Base-by-base conservation (phyloP, 2,329 filamentous ascomycete species). In the Nemania bipapillata region DNA sequence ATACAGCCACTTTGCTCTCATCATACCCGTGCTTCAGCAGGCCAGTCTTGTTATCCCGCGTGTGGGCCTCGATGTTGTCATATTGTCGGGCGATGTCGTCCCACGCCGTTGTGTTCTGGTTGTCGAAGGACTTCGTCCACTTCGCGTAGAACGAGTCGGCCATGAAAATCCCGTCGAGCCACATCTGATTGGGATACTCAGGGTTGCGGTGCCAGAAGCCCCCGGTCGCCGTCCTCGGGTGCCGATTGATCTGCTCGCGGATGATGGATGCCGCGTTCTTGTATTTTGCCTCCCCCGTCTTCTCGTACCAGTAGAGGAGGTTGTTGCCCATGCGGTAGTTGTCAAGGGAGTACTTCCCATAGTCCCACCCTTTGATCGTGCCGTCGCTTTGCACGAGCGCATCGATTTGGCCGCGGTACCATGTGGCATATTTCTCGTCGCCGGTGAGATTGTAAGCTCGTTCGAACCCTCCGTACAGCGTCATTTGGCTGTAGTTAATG, bases 141-240 rank as follows among this genome's bases (percentile, higher is more conserved):
- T 74, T 74, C 1, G 82, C 81, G 54, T 83, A 84, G 73, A 83
- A 84, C 1, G 77, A 76, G 49, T 82, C 81, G 1, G 82, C 81
- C 84, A 86, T 86, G 76, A 80, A 86, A 24, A 85, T 84, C 1
- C 86, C 86, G 70, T 87, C 85, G 0, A 88, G 80, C 86, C 86
- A 87, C 86, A 87, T 87, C 73, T 88, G 76, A 49, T 78, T 62
- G 1, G 76, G 73, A n/a, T 77, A 77, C 8, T 62, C 79, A 77
- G 35, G 83, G 77, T 80, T 75, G 0, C 83, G 79, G 70, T 88
- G 86, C 85, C 85, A 88, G 79, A 88, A 86, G 0, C 86, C 86
- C 8, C 86, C 86, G 0, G 80, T 75, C 0, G 82, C 75, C 0
- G 83, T 88, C 15, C 86, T 80, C 4, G 84, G 84, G 67, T 86